phyloP scores from a whole-genome alignment of 768 basidiomycete species.

The Candolleomyces eurysporus region DNA sequence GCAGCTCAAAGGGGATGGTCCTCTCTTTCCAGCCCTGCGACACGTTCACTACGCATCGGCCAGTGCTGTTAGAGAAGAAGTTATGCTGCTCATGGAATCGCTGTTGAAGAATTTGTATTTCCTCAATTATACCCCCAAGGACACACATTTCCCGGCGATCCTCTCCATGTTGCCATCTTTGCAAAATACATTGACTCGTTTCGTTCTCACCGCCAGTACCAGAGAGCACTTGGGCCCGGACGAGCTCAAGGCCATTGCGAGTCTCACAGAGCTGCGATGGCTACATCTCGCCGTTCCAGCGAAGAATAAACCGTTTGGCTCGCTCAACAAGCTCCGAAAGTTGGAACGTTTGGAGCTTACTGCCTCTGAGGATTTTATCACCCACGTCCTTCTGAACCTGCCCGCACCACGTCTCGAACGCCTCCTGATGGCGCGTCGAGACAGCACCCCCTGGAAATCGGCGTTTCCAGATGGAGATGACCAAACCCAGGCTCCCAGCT shows the following conservation, averaged over 20 bases:
- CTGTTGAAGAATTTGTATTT: background rate
- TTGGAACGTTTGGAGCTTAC: background rate
- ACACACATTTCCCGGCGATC: background rate
- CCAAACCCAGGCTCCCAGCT: background rate
- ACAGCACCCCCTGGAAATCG: background rate
- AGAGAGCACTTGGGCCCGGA: background rate
- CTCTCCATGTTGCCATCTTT: background rate
- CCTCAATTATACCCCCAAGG: background rate
- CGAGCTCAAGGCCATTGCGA: background rate
- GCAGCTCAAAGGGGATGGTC: background rate
- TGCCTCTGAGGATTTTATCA: background rate
- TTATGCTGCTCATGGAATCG: background rate
- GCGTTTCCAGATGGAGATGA: background rate
- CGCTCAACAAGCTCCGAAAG: background rate
- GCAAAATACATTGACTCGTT: background rate
- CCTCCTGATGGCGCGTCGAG: background rate
- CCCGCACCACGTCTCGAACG: background rate
- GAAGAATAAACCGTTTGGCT: background rate
- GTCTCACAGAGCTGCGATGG: background rate
- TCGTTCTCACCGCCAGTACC: background rate
- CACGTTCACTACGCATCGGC: background rate
- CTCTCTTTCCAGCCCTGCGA: slow-evolving; percentile 1
- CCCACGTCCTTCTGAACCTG: background rate
- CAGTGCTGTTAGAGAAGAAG: background rate
- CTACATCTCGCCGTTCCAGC: background rate